Base-by-base conservation (phyloP, 441 rosid species). In the Bruguiera hainesii region DNA sequence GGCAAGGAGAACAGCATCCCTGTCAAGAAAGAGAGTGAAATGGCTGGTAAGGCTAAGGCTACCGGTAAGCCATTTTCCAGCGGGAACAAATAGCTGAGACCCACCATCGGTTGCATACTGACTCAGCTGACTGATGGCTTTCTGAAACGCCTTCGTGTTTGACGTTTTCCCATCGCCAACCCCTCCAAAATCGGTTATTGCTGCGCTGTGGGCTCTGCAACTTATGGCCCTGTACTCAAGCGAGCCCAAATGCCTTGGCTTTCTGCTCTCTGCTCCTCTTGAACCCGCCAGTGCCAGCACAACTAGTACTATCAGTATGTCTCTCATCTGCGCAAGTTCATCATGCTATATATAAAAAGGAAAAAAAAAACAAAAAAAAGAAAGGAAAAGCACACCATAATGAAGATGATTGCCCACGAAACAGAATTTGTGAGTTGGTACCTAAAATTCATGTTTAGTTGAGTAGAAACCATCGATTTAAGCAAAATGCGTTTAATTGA, bases 41-140 rank as follows among this genome's bases (percentile, higher is more conserved):
- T 90, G 83, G 65, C 86, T 86, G 46, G 88, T 83, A 18, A 90
- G 84, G 71, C 82, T 84, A 61, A 89, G 83, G 74, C 96, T 84
- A 29, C 97, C 97, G 13, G 93, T 91, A 15, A 91, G 70, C 90
- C 91, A 89, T 73, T 84, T 89, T 60, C 97, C 97, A 0, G 90
- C 82, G 0, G 97, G 96, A 26, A 91, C 86, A 8, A 80, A 55
- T 13, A 91, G 97, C 56, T 80, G 87, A 16, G 87, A 89, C 56
- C 96, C 97, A 1, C 96, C 87, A 1, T 69, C 33, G 0, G 86
- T 73, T n/a, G 64, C 31, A 50, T 64, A 50, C 68, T 82, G 80
- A 33, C 88, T 87, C 6, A 91, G 82, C 42, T 81, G 74, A 7
- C 63, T 53, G 20, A 87, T 76, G 3, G 93, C 93, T 7, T 52